Evolutionary conservation across 192 early-diverging fungal species (phyloP).

Genomic region (Spizellomyces sp.): DNA sequence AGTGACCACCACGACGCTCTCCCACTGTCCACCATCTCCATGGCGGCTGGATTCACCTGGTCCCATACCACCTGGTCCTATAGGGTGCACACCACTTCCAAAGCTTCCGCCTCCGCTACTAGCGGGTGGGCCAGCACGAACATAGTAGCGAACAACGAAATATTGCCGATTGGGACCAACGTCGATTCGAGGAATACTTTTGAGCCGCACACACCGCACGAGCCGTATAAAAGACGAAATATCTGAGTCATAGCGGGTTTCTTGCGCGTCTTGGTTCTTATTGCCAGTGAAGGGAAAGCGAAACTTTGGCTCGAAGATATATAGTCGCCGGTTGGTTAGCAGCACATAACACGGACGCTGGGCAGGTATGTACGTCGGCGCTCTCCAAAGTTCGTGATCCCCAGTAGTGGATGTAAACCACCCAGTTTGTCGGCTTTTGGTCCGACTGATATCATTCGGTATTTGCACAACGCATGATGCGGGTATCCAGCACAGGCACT

Average conservation of each 20-base stretch:
- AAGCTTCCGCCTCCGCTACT: background rate
- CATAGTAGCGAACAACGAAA: constrained; percentile 42
- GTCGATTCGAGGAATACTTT: constrained; percentile 43
- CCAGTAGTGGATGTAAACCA: constrained; percentile 5
- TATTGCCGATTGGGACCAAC: constrained; percentile 56
- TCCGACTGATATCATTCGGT: constrained; percentile 4
- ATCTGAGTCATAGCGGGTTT: constrained; percentile 42
- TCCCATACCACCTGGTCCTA: constrained; percentile 13
- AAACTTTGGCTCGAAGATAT: constrained; percentile 49
- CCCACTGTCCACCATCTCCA: constrained; percentile 24
- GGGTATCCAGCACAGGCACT: constrained; percentile 49
- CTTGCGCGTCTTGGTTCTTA: background rate
- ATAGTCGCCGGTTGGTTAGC: constrained; percentile 43
- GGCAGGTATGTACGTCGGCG: constrained; percentile 9
- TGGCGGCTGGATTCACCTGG: constrained; percentile 7
- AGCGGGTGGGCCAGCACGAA: constrained; percentile 13
- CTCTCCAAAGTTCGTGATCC: constrained; percentile 10
- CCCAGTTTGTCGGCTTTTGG: background rate
- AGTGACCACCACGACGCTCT: constrained; percentile 34
- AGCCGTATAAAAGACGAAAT: constrained; percentile 39
- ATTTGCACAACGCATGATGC: constrained; percentile 39
- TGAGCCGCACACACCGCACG: constrained; percentile 32
- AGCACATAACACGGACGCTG: constrained; percentile 47
- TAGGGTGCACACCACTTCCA: constrained; percentile 7
- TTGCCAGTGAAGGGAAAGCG: constrained; percentile 40